phyloP scores from a whole-genome alignment of 208 protist genomes.

The Crithidia sp. region DNA sequence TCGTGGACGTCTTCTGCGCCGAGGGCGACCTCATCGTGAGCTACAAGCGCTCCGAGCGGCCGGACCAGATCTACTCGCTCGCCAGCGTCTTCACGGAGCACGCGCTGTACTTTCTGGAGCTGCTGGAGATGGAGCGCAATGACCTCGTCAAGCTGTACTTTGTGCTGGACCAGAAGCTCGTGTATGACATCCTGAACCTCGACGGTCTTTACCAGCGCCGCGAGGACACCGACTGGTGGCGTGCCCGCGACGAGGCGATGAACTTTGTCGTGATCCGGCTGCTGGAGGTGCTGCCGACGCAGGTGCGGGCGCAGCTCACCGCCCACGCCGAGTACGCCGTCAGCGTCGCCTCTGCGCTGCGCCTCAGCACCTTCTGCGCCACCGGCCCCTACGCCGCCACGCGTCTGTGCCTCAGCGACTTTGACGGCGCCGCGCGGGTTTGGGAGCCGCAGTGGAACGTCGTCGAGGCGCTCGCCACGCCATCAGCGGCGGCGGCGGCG shows the following conservation, averaged over 20 bases:
- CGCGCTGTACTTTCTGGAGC: conserved; percentile 70
- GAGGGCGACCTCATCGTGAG: conserved; percentile 83
- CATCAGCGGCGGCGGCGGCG: not conserved
- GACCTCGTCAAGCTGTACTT: conserved; percentile 68
- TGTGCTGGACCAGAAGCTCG: conserved; percentile 71
- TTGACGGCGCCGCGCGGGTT: conserved; percentile 44
- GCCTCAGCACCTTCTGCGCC: conserved; percentile 61
- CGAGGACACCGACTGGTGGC: conserved; percentile 65
- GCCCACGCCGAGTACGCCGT: conserved; percentile 55
- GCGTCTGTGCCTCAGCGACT: conserved; percentile 57
- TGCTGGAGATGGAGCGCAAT: conserved; percentile 74
- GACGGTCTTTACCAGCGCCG: conserved; percentile 54
- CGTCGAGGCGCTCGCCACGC: conserved; percentile 68
- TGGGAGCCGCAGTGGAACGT: conserved; percentile 89
- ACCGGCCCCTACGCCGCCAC: conserved; percentile 77
- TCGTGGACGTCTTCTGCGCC: conserved; percentile 79
- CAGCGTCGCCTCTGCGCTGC: conserved; percentile 43
- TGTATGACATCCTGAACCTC: conserved; percentile 70
- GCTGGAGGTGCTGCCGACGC: conserved; percentile 55
- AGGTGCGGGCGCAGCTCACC: conserved; percentile 70
- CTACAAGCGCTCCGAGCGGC: conserved; percentile 48
- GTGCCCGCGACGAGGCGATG: conserved; percentile 62
- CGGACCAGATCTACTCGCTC: conserved; percentile 70
- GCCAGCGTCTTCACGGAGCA: conserved; percentile 79
- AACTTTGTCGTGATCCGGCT: conserved; percentile 63